phyloP scores from a whole-genome alignment of 2,329 filamentous ascomycete species.

The Xylaria digitata region DNA sequence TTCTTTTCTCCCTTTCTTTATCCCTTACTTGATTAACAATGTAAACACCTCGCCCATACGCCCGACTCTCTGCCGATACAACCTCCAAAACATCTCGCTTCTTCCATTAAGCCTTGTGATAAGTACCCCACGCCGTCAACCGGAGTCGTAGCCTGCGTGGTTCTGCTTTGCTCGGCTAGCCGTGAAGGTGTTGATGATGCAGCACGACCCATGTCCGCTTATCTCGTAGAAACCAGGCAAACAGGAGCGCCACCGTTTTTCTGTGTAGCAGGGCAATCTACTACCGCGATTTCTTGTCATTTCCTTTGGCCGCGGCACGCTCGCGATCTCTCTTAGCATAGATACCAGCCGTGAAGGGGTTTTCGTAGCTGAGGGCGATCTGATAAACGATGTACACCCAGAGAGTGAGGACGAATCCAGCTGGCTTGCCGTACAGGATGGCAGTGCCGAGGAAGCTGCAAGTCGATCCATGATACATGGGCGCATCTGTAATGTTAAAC shows the following conservation, averaged over 20 bases:
- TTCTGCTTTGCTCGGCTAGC: neutral
- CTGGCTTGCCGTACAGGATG: constrained; percentile 86
- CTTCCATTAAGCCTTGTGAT: constrained; percentile 4
- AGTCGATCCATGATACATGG: constrained; percentile 97
- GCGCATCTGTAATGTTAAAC: constrained; percentile 89
- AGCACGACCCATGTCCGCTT: neutral
- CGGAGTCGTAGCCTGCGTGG: neutral
- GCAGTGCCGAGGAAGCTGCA: constrained; percentile 92
- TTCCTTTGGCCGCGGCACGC: constrained; percentile 57
- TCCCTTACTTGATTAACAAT: neutral
- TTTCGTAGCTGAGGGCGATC: constrained; percentile 86
- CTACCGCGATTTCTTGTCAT: constrained; percentile 66
- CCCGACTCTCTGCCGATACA: neutral
- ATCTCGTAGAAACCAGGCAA: neutral
- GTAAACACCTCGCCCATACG: neutral
- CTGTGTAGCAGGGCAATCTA: constrained; percentile 8
- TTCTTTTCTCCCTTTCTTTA: neutral
- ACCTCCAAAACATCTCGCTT: neutral
- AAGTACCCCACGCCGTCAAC: neutral
- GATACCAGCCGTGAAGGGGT: constrained; percentile 93
- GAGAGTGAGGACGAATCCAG: constrained; percentile 79
- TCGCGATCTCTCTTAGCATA: constrained; percentile 84
- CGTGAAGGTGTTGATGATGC: neutral
- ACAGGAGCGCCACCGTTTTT: neutral
- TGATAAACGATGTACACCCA: constrained; percentile 83